Base-by-base conservation (phyloP, 495 filamentous ascomycete genomes). In the Penicillium bialowiezense region DNA sequence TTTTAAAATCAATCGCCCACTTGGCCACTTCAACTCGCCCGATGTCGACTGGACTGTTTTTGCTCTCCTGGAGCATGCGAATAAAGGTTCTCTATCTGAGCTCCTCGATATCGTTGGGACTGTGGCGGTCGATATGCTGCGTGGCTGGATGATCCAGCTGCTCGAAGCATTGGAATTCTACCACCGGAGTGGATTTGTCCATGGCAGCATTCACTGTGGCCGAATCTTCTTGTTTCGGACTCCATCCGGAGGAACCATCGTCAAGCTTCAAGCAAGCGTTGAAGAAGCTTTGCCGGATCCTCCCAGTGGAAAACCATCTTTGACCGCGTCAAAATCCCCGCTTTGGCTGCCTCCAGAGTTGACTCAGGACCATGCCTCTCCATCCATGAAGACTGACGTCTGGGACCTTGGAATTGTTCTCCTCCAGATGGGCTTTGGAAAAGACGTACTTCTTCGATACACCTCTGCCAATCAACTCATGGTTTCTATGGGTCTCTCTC, bases 331-430 rank as follows among this genome's bases (percentile, higher is more conserved):
- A 9, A 85, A 84, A 58, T 90, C 91, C 4, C 79, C 84, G 7
- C 86, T 86, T 54, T 97, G 92, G 92, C 62, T 85, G 20, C 83
- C 92, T 5, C 87, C 91, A 13, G 92, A 97, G 64, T 68, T 88
- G 31, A 79, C 85, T 2, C 78, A 82, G 35, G 74, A 74, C 19
- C 72, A 75, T 38, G 70, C 78, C 1, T 72, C 80, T 35, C 77
- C 76, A 20, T 87, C 83, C 8, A 83, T 85, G 56, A 96, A 95
- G 64, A 88, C 90, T 0, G 95, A 97, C 65, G 80, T 98, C 12
- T 98, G 93, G 93, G 86, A 95, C 54, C 80, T 97, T 54, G 93
- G 93, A 4, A 80, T 96, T 32, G 77, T 95, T 15, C 83, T 96
- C 55, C 67, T 96, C 21, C 91, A 97, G 64, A 96, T 97, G 90